phyloP scores from a whole-genome alignment of 2,329 filamentous ascomycete genomes.

The Xylariales sp. region DNA sequence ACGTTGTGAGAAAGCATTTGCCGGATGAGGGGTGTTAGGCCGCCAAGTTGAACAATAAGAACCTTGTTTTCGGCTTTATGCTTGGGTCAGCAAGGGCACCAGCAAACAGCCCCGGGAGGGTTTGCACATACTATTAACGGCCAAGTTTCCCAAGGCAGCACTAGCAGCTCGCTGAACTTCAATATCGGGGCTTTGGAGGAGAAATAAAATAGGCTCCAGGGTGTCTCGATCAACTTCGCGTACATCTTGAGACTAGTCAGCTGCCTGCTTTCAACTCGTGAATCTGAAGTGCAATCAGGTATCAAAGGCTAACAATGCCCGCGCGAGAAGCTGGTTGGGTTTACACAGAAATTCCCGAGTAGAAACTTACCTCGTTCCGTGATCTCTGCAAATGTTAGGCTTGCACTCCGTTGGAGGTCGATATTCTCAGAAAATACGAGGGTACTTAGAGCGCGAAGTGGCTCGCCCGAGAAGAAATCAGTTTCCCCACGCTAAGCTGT shows the following conservation, averaged over 20 bases:
- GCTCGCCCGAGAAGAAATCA: slow-evolving; percentile 97
- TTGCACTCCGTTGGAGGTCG: slow-evolving; percentile 95
- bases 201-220: slow-evolving; percentile 93
- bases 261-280: not conserved
- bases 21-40: slow-evolving; percentile 89
- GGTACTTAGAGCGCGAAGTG: slow-evolving; percentile 91
- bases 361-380: slow-evolving; percentile 86
- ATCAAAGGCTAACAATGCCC: not conserved
- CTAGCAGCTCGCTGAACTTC: slow-evolving; percentile 97
- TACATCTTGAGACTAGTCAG: slow-evolving; percentile 74
- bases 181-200: slow-evolving; percentile 94
- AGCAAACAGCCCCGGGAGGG: not conserved
- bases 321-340: not conserved
- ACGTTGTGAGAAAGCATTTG: slow-evolving; percentile 99
- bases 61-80: slow-evolving; percentile 93
- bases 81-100: slow-evolving; percentile 32
- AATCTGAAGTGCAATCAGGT: not conserved
- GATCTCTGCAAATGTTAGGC: slow-evolving; percentile 98
- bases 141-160: slow-evolving; percentile 93
- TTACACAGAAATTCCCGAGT: slow-evolving; percentile 1
- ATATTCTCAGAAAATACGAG: slow-evolving; percentile 99
- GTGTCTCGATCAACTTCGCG: slow-evolving; percentile 95
- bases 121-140: slow-evolving; percentile 86
- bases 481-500: slow-evolving; percentile 84
- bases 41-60: slow-evolving; percentile 90